phyloP scores from a whole-genome alignment of 164 flowering plant genomes.

The Paratinospora sagittata region DNA sequence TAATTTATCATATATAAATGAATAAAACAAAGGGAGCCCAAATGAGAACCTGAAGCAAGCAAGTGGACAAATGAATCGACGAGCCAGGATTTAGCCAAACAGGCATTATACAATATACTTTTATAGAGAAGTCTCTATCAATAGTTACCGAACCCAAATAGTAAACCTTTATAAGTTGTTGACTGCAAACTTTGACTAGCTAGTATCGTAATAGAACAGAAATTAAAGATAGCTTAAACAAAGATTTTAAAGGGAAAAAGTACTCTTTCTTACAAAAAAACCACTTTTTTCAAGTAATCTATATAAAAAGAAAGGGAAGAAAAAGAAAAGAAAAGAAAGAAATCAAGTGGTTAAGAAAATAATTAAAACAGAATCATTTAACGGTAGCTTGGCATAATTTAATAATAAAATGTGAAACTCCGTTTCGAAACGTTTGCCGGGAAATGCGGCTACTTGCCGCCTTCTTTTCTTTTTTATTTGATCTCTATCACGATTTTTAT shows the following conservation, averaged over 20 bases:
- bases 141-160: not conserved
- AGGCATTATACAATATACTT: not conserved
- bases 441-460: conserved; percentile 78
- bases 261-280: not conserved
- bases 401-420: not conserved
- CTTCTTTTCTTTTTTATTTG: conserved; percentile 17
- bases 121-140: not conserved
- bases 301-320: not conserved
- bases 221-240: not conserved
- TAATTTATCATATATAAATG: no score
- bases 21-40: no score
- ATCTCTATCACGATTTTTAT: not conserved
- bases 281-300: not conserved
- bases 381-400: not conserved
- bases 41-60: not conserved
- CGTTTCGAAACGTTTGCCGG: conserved; percentile 41
- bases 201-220: not conserved
- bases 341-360: not conserved
- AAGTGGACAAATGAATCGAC: not conserved
- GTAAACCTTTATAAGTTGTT: not conserved
- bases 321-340: not conserved
- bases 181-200: not conserved
- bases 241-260: not conserved
- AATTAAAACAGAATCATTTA: not conserved
- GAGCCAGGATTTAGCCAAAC: conserved; percentile 1